Evolutionary conservation across 345 rosid genomes (phyloP).

Genomic region (Reutealis trisperma): DNA sequence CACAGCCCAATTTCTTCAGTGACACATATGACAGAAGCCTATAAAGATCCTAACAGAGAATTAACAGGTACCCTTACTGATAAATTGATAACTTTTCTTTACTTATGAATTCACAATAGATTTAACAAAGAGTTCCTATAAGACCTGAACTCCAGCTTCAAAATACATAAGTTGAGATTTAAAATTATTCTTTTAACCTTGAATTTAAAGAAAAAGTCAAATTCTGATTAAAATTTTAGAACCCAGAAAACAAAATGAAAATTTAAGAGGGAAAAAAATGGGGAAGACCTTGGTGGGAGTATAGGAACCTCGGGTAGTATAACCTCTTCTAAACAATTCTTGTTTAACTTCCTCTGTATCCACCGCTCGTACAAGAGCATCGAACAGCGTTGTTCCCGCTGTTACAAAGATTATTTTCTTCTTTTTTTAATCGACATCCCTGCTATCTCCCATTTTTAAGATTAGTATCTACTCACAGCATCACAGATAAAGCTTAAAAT

Average conservation of each 20-base stretch:
- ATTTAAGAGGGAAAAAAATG: background rate
- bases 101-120: background rate
- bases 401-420: too few relatives aligned
- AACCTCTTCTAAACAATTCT: constrained; percentile 71
- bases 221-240: background rate
- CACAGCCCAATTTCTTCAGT: background rate
- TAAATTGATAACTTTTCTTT: background rate
- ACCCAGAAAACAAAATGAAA: background rate
- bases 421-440: too few relatives aligned
- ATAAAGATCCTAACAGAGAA: background rate
- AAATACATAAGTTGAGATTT: background rate
- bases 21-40: background rate
- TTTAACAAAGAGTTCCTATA: background rate
- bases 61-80: background rate
- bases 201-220: background rate
- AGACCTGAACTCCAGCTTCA: background rate
- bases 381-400: too few relatives aligned
- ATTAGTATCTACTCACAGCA: too few relatives aligned
- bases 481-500: too few relatives aligned
- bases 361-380: too few relatives aligned
- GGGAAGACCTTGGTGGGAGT: constrained; percentile 57
- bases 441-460: too few relatives aligned
- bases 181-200: background rate
- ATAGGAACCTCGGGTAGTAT: constrained; percentile 71
- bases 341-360: too few relatives aligned